Base-by-base conservation (phyloP, 768 basidiomycete genomes). In the Plicaturopsis crispa region DNA sequence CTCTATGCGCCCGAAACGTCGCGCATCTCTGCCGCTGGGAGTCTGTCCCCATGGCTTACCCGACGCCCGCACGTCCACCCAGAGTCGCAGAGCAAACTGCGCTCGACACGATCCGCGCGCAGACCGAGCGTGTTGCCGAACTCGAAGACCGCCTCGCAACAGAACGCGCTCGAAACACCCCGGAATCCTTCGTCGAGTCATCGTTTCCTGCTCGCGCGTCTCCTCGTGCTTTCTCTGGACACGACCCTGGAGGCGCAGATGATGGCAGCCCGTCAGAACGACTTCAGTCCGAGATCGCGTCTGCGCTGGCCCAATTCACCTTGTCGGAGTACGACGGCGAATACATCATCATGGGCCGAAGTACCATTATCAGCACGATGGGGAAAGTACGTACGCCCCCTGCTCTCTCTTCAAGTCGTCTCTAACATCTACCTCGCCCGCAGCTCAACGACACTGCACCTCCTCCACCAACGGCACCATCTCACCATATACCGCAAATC, bases 281-380 rank as follows among this genome's bases (percentile, higher is more conserved):
- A 47, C 42, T 50, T 34, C 40, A 66, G 24, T 70, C 68, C 39
- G 52, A 62, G 18, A 61, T 63, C 10, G 65, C 66, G 1, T 63
- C 65, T 10, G 53, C 59, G 4, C 48, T 72, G 17, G 62, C 70
- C 2, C 64, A 70, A 19, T 53, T 70, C 6, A 67, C 69, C 10
- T 36, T 73, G 12, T 69, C 63, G 2, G 49, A 47, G 4, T 65
- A 71, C 42, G 62, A 65, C 38, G 69, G 69, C 10, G 72, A 76
- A 48, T 72, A 60, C 47, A 57, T n/a, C n/a, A n/a, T n/a, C n/a
- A n/a, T 73, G 38, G 72, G 71, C 6, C 50, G 58, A 24, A 71
- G 70, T n/a, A 69, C 68, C 31, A 46, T 70, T 4, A 54, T 72
- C 19, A 68, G 66, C 44, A 66, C 71, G 16, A 45, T 73, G 16